These are phyloP conservation scores for Lenzites betulinus DNA, from an alignment of 768 basidiomycete genomes.

Conservation along the genomic window DNA sequence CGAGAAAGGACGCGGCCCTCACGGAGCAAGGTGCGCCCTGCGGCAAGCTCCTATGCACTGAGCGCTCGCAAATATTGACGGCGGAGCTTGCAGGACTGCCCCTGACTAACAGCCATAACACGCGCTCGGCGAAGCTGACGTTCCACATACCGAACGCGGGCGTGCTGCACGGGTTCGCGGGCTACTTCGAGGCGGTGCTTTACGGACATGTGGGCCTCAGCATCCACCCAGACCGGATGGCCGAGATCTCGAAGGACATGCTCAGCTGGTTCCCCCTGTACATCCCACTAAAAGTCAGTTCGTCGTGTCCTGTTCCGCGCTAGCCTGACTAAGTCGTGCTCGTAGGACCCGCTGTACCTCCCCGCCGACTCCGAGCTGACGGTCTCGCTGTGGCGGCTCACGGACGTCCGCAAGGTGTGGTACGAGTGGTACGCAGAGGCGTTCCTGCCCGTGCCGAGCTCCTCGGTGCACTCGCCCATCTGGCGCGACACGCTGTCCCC, in stretches of 20 bases:
- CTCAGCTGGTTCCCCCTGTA: conserved; percentile 98
- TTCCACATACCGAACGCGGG: conserved; percentile 97
- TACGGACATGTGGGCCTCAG: conserved; percentile 91
- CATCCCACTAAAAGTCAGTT: conserved; percentile 85
- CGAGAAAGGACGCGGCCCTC: conserved; percentile 74
- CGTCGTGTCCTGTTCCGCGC: conserved; percentile 4
- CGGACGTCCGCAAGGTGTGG: conserved; percentile 90
- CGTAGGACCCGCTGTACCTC: conserved; percentile 88
- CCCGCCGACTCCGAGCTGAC: conserved; percentile 91
- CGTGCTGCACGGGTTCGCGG: conserved; percentile 90
- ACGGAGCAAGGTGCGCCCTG: conserved; percentile 61
- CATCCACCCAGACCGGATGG: conserved; percentile 89
- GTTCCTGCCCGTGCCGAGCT: conserved; percentile 66
- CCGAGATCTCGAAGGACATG: conserved; percentile 92
- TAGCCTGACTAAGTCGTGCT: not conserved
- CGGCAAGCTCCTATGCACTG: not conserved
- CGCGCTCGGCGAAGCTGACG: conserved; percentile 77
- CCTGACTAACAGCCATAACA: conserved; percentile 95
- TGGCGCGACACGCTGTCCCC: conserved; percentile 25
- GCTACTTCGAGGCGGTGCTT: conserved; percentile 94
- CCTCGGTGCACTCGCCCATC: conserved; percentile 36
- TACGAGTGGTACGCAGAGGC: conserved; percentile 99
- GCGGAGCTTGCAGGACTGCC: conserved; percentile 67
- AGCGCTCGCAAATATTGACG: not conserved
- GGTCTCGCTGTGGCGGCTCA: conserved; percentile 93